Evolutionary conservation across 495 filamentous ascomycete genomes (phyloP).

Genomic region (Sabuloglossum arenarium): DNA sequence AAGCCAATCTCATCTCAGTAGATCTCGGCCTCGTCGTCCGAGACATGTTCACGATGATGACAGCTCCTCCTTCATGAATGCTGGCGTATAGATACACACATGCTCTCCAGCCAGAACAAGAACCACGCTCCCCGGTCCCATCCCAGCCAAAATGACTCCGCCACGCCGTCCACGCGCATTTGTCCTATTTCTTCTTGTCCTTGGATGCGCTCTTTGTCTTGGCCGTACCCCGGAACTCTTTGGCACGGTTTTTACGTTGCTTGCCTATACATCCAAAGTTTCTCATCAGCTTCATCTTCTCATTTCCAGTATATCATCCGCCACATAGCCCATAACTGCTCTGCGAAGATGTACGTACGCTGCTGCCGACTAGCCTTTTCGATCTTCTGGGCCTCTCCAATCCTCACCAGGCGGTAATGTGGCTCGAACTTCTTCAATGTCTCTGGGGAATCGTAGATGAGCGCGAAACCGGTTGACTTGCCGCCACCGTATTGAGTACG

Average conservation of each 20-base stretch:
- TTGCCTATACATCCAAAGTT: constrained; percentile 48
- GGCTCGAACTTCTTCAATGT: constrained; percentile 99
- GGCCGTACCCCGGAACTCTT: constrained; percentile 91
- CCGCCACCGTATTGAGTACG: constrained; percentile 97
- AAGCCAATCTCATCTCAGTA: background rate
- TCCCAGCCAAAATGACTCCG: background rate
- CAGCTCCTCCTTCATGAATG: background rate
- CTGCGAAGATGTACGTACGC: constrained; percentile 44
- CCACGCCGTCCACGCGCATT: background rate
- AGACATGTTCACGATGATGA: background rate
- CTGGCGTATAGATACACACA: background rate
- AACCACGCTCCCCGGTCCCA: background rate
- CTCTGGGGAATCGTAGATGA: constrained; percentile 93
- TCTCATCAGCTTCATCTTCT: background rate
- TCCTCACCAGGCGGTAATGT: constrained; percentile 83
- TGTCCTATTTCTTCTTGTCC: constrained; percentile 44
- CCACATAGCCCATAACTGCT: background rate
- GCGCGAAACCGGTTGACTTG: constrained; percentile 97
- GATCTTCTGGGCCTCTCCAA: constrained; percentile 75
- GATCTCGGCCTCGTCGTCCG: background rate
- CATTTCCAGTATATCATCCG: too few species aligned
- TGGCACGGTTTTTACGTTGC: constrained; percentile 99
- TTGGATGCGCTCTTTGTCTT: constrained; percentile 76
- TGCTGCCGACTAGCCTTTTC: constrained; percentile 96
- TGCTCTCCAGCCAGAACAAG: background rate